A percentile compares a stretch with the other conserved stretches of the same genome.
These are phyloP conservation scores for Penicillium nucicola DNA, from an alignment of 495 filamentous ascomycete species.

Conservation along the genomic window DNA sequence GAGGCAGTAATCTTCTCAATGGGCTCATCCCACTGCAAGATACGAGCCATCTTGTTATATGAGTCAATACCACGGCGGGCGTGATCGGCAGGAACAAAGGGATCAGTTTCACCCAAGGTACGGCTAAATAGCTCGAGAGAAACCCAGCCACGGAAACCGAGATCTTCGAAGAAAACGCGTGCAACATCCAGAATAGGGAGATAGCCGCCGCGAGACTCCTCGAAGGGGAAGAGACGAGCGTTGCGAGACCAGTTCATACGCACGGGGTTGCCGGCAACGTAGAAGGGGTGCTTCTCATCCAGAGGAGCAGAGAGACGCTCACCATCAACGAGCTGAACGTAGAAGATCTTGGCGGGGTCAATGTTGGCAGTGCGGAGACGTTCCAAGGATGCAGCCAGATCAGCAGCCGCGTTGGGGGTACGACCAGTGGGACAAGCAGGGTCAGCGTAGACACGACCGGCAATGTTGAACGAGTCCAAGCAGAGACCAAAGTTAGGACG, in stretches of 20 bases:
- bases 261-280: slow-evolving; percentile 57
- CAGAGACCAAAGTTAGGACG: slow-evolving; percentile 74
- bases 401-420: slow-evolving; percentile 54
- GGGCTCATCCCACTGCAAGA: slow-evolving; percentile 23
- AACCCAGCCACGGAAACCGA: slow-evolving; percentile 75
- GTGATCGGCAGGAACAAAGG: slow-evolving; percentile 57
- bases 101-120: slow-evolving; percentile 54
- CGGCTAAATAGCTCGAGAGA: slow-evolving; percentile 75
- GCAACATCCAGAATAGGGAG: slow-evolving; percentile 62
- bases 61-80: slow-evolving; percentile 60
- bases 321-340: slow-evolving; percentile 77
- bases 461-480: slow-evolving; percentile 80
- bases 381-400: slow-evolving; percentile 54
- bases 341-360: slow-evolving; percentile 69
- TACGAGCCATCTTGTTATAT: slow-evolving; percentile 55
- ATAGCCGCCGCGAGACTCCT: slow-evolving; percentile 67
- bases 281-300: slow-evolving; percentile 59
- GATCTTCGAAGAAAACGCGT: slow-evolving; percentile 56
- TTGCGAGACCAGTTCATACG: slow-evolving; percentile 84
- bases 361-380: slow-evolving; percentile 51
- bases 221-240: slow-evolving; percentile 71
- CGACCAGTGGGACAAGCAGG: slow-evolving; percentile 53
- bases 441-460: slow-evolving; percentile 71
- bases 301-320: slow-evolving; percentile 60
- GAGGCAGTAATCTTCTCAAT: slow-evolving; percentile 2